Conservation (phyloP, 2,329 filamentous ascomycete species). For the Fusarium sp. region DNA sequence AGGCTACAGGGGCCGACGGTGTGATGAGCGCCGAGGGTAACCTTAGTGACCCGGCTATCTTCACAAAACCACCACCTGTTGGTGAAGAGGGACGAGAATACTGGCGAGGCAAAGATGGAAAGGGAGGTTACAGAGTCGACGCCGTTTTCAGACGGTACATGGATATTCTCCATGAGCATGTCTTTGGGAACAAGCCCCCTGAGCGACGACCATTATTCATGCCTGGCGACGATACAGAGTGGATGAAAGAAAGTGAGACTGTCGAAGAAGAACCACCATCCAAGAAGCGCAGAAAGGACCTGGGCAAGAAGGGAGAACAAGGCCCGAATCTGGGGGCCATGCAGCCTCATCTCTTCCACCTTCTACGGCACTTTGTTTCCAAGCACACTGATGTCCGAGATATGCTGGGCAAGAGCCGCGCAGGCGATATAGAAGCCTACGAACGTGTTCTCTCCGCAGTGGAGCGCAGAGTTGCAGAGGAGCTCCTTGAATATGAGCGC, state of each 20-base stretch:
- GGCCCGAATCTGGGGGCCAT: slow-evolving; percentile 79
- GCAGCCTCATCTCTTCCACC: slow-evolving; percentile 93
- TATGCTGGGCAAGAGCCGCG: slow-evolving; percentile 75
- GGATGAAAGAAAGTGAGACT: slow-evolving; percentile 54
- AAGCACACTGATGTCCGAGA: slow-evolving; percentile 87
- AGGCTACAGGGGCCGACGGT: slow-evolving; percentile 87
- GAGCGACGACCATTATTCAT: slow-evolving; percentile 78
- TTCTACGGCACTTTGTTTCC: slow-evolving; percentile 84
- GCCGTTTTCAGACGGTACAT: slow-evolving; percentile 88
- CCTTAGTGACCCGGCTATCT: slow-evolving; percentile 90
- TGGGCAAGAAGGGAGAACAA: slow-evolving; percentile 54
- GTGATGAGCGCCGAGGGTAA: slow-evolving; percentile 98
- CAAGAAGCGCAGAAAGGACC: slow-evolving; percentile 63
- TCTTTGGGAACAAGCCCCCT: slow-evolving; percentile 74
- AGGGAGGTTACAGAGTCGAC: slow-evolving; percentile 89
- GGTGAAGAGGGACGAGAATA: slow-evolving; percentile 81
- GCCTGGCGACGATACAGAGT: slow-evolving; percentile 64
- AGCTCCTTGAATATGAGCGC: slow-evolving; percentile 74
- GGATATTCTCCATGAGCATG: slow-evolving; percentile 87
- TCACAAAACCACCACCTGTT: slow-evolving; percentile 72
- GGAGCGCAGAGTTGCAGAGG: slow-evolving; percentile 78
- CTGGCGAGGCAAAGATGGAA: slow-evolving; percentile 83
- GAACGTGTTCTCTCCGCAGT: slow-evolving; percentile 81
- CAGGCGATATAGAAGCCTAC: slow-evolving; percentile 79
- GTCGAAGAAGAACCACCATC: slow-evolving; percentile 60